Conservation (phyloP, 169 alveolate species). For the Cryptosporidium sp. region DNA sequence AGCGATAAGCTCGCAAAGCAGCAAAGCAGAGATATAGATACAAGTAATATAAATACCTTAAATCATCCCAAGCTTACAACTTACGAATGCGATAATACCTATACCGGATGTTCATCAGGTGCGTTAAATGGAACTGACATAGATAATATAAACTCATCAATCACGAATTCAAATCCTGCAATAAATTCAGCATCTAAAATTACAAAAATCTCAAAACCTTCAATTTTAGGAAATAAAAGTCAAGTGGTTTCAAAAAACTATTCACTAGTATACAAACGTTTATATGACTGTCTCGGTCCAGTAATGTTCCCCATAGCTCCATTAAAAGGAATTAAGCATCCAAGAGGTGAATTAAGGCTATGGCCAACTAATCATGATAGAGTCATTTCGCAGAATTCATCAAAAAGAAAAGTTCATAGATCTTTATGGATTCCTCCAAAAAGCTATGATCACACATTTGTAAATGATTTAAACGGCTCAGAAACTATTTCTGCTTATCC, state of each 20-base stretch:
- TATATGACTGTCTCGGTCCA: conserved; percentile 87
- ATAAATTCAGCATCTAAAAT: neutral
- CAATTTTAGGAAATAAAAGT: neutral
- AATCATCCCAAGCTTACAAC: conserved; percentile 11
- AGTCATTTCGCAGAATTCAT: conserved; percentile 85
- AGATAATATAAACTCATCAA: conserved; percentile 5
- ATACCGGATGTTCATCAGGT: conserved; percentile 25
- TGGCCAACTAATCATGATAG: conserved; percentile 81
- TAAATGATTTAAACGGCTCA: conserved; percentile 47
- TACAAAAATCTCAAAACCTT: conserved; percentile 3
- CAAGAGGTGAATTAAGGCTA: conserved; percentile 83
- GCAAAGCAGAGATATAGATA: neutral
- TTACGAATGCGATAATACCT: conserved; percentile 49
- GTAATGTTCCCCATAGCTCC: conserved; percentile 83
- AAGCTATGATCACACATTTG: conserved; percentile 67
- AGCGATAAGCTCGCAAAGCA: neutral
- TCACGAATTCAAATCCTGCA: neutral
- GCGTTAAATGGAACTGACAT: conserved; percentile 17
- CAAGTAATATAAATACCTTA: neutral
- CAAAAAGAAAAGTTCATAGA: conserved; percentile 86
- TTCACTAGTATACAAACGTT: conserved; percentile 76
- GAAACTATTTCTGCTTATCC: conserved; percentile 79
- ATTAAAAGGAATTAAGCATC: conserved; percentile 79
- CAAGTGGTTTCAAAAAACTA: conserved; percentile 4
- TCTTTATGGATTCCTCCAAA: conserved; percentile 83